A percentile compares a stretch with the other conserved stretches of the same genome.
Evolutionary conservation across 164 flowering plant genomes (phyloP).

Genomic region (Paratinospora sagittata): DNA sequence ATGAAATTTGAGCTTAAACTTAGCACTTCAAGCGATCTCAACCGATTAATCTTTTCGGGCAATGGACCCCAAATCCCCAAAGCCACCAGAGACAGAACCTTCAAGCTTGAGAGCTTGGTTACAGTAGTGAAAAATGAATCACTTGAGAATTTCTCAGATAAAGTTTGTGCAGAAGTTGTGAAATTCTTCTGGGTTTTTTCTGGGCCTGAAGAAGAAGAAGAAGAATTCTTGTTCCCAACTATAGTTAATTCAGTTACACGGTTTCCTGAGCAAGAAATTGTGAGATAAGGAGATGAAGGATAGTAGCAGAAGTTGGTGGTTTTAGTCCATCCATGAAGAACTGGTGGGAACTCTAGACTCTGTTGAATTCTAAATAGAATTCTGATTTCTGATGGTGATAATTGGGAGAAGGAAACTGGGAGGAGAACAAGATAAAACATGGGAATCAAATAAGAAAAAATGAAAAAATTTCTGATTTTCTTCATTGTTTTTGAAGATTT

Average conservation of each 20-base stretch:
- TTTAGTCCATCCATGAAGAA: constrained; percentile 49
- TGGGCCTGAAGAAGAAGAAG: constrained; percentile 28
- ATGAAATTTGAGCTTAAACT: constrained; percentile 74
- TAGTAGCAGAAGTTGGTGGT: constrained; percentile 68
- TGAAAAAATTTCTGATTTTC: too few species aligned
- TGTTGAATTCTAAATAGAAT: constrained; percentile 47
- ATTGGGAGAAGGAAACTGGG: constrained; percentile 34
- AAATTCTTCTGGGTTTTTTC: constrained; percentile 14
- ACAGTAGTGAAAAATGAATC: constrained; percentile 66
- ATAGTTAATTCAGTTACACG: constrained; percentile 57
- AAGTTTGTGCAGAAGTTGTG: constrained; percentile 23
- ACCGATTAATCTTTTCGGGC: constrained; percentile 48
- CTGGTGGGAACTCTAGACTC: constrained; percentile 61
- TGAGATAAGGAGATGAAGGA: constrained; percentile 45
- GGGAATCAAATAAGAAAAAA: not conserved
- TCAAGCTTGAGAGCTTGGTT: constrained; percentile 59
- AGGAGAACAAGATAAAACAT: constrained; percentile 11
- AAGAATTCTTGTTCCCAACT: constrained; percentile 45
- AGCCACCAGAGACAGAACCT: constrained; percentile 54
- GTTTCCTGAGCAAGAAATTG: constrained; percentile 45
- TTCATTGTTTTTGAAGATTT: not conserved
- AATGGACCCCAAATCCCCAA: constrained; percentile 82
- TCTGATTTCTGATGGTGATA: constrained; percentile 37
- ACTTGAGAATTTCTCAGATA: constrained; percentile 49
- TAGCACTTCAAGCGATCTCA: constrained; percentile 48